A percentile compares a stretch with the other conserved stretches of the same genome.
Evolutionary conservation across 441 rosid species (phyloP).

Genomic region (Geranium incanum): DNA sequence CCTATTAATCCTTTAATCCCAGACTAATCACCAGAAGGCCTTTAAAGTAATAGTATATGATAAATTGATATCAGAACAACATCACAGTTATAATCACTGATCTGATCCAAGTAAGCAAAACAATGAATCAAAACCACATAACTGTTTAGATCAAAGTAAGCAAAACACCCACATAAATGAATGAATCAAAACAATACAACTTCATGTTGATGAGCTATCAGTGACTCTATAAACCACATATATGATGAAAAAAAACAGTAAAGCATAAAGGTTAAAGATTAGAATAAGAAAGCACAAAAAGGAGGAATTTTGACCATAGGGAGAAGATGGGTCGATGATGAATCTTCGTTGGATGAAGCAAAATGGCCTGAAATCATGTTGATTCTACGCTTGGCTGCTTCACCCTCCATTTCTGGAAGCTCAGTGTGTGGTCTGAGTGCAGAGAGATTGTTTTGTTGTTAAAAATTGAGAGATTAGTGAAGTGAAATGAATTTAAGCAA

Average conservation of each 20-base stretch:
- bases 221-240: too few species aligned
- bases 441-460: too few species aligned
- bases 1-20: too few species aligned
- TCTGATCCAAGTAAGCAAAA: not conserved
- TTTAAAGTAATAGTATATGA: too few species aligned
- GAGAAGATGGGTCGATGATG: constrained; percentile 36
- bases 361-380: constrained; percentile 55
- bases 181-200: too few species aligned
- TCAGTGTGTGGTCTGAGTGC: not conserved
- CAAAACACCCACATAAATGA: not conserved
- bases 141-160: not conserved
- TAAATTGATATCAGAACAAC: too few species aligned
- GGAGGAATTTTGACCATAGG: constrained; percentile 40
- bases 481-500: constrained; percentile 1
- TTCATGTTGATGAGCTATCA: too few species aligned
- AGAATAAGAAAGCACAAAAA: constrained; percentile 5
- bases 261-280: not conserved
- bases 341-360: constrained; percentile 30
- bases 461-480: not conserved
- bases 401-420: constrained; percentile 41
- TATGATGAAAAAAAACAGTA: not conserved
- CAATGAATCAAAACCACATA: not conserved
- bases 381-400: constrained; percentile 53
- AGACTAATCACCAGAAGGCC: too few species aligned
- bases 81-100: too few species aligned